A percentile compares a stretch with the other conserved stretches of the same genome.
These are phyloP conservation scores for Leucaena leucocephala DNA, from an alignment of 306 rosid genomes.

Conservation along the genomic window DNA sequence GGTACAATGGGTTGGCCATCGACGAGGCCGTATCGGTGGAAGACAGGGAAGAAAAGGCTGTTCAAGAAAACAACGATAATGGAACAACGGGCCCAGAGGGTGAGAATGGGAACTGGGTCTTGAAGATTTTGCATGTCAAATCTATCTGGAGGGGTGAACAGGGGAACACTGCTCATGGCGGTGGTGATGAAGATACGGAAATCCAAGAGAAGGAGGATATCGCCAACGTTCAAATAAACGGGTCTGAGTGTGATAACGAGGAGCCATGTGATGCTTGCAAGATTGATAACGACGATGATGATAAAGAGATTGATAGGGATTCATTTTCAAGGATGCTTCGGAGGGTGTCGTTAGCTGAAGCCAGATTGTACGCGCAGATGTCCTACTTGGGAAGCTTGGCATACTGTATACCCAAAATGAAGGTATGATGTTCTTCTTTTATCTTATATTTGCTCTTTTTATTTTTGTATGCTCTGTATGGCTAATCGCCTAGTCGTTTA, in stretches of 20 bases:
- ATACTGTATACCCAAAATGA: constrained; percentile 68
- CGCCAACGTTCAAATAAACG: constrained; percentile 22
- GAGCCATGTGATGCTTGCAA: constrained; percentile 58
- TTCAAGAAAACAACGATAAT: constrained; percentile 33
- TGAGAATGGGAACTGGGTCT: constrained; percentile 65
- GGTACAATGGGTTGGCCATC: constrained; percentile 57
- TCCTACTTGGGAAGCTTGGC: constrained; percentile 85
- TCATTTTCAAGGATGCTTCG: constrained; percentile 77
- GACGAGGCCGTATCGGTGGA: constrained; percentile 69
- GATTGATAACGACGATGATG: constrained; percentile 44
- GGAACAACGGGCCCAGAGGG: constrained; percentile 28
- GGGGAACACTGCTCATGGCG: constrained; percentile 16
- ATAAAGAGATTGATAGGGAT: constrained; percentile 50
- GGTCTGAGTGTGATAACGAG: constrained; percentile 12
- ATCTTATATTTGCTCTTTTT: neutral
- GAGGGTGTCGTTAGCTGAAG: constrained; percentile 79
- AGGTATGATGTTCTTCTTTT: constrained; percentile 49
- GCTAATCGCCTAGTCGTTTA: neutral
- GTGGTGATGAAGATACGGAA: neutral
- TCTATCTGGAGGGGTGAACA: constrained; percentile 62
- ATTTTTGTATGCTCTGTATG: neutral
- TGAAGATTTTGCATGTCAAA: constrained; percentile 70
- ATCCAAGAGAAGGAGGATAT: constrained; percentile 24
- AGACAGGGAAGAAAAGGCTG: constrained; percentile 36
- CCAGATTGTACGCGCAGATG: constrained; percentile 82